Conservation (phyloP, 192 early-diverging fungal species). For the Kickxella alabastrina region DNA sequence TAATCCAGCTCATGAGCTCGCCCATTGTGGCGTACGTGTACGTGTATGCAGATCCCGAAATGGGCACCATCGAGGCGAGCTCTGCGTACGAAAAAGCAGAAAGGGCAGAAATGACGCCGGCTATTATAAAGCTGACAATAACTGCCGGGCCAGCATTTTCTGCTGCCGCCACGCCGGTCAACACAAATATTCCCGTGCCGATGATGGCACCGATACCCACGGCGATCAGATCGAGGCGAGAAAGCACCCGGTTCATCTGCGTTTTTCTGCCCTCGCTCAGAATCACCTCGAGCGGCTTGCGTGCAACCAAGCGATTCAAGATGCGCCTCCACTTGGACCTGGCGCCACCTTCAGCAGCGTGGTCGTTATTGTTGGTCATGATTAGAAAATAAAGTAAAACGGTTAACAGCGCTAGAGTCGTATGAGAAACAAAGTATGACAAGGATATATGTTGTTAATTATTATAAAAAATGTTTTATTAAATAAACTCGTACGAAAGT, state of each 20-base stretch:
- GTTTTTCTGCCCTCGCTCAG: slow-evolving; percentile 47
- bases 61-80: slow-evolving; percentile 80
- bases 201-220: slow-evolving; percentile 76
- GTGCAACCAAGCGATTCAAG: slow-evolving; percentile 11
- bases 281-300: slow-evolving; percentile 45
- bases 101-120: slow-evolving; percentile 67
- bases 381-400: neutral
- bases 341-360: no score
- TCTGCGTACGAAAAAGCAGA: slow-evolving; percentile 84
- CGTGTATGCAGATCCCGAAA: slow-evolving; percentile 83
- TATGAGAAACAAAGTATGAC: no score
- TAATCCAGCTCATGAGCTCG: slow-evolving; percentile 84
- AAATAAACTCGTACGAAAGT: no score
- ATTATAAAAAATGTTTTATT: no score
- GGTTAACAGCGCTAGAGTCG: no score
- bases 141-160: slow-evolving; percentile 79
- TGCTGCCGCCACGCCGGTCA: slow-evolving; percentile 68
- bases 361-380: neutral
- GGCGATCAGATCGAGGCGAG: slow-evolving; percentile 57
- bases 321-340: slow-evolving; percentile 31
- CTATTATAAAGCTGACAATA: slow-evolving; percentile 75
- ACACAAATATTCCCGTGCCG: slow-evolving; percentile 79
- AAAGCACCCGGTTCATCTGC: slow-evolving; percentile 55
- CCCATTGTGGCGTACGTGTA: slow-evolving; percentile 84
- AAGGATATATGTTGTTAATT: no score